Evolutionary conservation across 805 yeast species (phyloP), one percentile per base, ranked within the genome.

Genomic region (Spathaspora arborariae): DNA sequence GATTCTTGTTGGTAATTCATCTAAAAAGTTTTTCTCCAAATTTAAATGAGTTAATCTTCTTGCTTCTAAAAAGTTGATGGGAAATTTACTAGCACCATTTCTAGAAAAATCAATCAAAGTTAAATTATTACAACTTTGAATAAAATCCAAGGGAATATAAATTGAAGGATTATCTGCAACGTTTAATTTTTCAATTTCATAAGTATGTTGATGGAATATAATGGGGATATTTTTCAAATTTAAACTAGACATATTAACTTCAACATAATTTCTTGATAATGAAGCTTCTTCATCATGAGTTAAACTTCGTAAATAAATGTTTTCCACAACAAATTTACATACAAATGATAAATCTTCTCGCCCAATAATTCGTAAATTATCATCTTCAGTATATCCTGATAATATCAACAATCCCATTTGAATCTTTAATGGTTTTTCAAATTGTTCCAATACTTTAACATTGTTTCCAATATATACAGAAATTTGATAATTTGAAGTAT

Each of bases 101-200:
- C 82, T 75, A 1, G 87, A 81, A 70, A 83, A 88, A 46, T 81
- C 76, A 51, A 90, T 72, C 45, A 79, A 78, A 21, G 78, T 75
- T 56, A 90, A 71, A 57, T 87, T 87, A 36, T 81, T 77, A 53
- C 96, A 88, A 20, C 85, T 79, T 60, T 89, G 96, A 56, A 91
- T 82, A 60, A 91, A 91, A 59, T 90, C 96, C 46, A 81, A 68
- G 0, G 97, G 96, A 27, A 91, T 70, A 49, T 82, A 80, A 45
- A 92, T 84, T 15, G 95, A 85, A 3, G 96, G 96, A 60, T 91
- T 91, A 51, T 85, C 81, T 2, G 95, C 85, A 7, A 89, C 88
- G 63, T 91, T 92, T 50, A 91, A 72, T 50, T 83, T 76, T 55
- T 85, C 86, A 48, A 91, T 88, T 51, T 88, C 92, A 46, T 84